Percentiles rank a stretch among this genome's conserved stretches.
Conservation (phyloP, 2,329 filamentous ascomycete genomes). For the Ilyonectria mors-panacis region DNA sequence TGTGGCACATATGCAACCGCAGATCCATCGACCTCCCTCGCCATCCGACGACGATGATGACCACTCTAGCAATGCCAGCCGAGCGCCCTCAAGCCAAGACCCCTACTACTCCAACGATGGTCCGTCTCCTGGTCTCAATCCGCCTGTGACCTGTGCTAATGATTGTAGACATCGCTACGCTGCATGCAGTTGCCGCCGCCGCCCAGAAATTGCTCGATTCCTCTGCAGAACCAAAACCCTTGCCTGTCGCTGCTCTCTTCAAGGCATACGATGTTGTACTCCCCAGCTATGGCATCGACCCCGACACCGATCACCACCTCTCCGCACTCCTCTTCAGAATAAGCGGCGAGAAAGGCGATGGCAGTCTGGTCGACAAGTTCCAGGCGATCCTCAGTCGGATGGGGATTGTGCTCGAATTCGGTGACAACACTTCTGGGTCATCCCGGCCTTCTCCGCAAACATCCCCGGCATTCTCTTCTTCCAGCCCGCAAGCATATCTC, state of each 20-base stretch:
- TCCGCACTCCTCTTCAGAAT: constrained; percentile 86
- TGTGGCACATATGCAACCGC: constrained; percentile 50
- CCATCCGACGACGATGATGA: constrained; percentile 51
- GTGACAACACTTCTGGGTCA: constrained; percentile 52
- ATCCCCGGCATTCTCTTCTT: constrained; percentile 42
- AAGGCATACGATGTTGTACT: constrained; percentile 84
- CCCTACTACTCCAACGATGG: constrained; percentile 74
- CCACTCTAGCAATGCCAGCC: constrained; percentile 47
- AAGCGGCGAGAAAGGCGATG: constrained; percentile 73
- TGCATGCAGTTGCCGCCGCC: constrained; percentile 82
- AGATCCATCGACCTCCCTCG: constrained; percentile 40
- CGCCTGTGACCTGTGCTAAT: constrained; percentile 28
- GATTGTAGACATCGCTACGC: constrained; percentile 80
- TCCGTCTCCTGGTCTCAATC: constrained; percentile 46
- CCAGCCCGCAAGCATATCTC: constrained; percentile 38
- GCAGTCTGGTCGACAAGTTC: constrained; percentile 78
- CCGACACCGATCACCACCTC: constrained; percentile 82
- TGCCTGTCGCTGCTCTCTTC: constrained; percentile 85
- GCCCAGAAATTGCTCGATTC: constrained; percentile 76
- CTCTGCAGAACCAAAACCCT: constrained; percentile 72
- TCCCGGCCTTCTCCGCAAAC: constrained; percentile 40
- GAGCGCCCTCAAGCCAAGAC: constrained; percentile 48
- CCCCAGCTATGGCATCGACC: constrained; percentile 77
- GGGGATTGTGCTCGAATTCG: constrained; percentile 80
- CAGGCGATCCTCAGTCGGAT: constrained; percentile 76